These are phyloP conservation scores for Sporothrix pallida DNA, from an alignment of 2,329 filamentous ascomycete genomes.

Conservation along the genomic window DNA sequence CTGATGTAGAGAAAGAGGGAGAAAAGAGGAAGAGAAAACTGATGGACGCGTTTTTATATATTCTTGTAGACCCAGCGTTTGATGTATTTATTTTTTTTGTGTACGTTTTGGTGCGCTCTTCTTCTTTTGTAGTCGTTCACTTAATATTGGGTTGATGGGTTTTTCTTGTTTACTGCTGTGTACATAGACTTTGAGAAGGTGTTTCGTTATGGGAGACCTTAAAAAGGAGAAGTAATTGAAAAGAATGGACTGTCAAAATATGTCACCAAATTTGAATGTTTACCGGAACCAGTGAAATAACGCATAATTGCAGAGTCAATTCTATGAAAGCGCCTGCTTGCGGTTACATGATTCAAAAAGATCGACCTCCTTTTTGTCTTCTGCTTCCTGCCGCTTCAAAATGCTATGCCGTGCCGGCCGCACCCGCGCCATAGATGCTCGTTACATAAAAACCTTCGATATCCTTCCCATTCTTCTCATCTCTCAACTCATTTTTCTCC, in stretches of 20 bases:
- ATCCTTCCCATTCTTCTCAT: neutral
- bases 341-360: constrained; percentile 7
- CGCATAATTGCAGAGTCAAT: neutral
- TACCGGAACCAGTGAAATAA: neutral
- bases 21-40: neutral
- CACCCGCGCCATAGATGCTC: constrained; percentile 22
- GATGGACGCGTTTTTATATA: neutral
- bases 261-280: neutral
- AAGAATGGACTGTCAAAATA: neutral
- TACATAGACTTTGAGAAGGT: neutral
- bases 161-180: neutral
- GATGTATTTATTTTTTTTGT: neutral
- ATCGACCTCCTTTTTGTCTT: neutral
- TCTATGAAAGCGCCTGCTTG: constrained; percentile 16
- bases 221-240: neutral
- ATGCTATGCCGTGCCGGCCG: neutral
- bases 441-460: neutral
- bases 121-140: neutral
- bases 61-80: constrained; percentile 6
- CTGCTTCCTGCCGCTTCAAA: neutral
- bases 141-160: neutral
- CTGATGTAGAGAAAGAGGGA: constrained; percentile 51
- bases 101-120: neutral
- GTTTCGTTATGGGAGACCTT: no score
- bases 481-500: neutral